Conservation (phyloP, 768 basidiomycete species). For the Amanita polypyramis region DNA sequence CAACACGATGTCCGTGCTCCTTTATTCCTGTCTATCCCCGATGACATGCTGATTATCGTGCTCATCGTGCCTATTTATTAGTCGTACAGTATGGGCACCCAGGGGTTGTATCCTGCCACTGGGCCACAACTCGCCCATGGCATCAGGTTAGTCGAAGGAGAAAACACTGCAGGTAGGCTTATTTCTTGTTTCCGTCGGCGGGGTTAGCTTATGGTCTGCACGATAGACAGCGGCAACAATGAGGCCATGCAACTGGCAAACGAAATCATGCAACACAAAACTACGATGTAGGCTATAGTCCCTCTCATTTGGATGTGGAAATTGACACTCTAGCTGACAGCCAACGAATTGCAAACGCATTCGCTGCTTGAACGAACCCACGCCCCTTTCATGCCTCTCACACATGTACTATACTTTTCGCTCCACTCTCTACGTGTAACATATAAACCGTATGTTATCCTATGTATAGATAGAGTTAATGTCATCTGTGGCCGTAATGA, state of each 20-base stretch:
- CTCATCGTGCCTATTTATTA: not conserved
- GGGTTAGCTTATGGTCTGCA: not conserved
- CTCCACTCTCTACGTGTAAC: not conserved
- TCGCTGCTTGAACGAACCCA: slow-evolving; percentile 11
- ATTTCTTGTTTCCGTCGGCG: slow-evolving; percentile 3
- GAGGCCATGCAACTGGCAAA: slow-evolving; percentile 12
- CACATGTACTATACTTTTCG: not conserved
- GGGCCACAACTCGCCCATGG: not conserved
- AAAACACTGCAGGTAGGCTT: not conserved
- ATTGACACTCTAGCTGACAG: slow-evolving; percentile 10
- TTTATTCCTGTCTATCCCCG: not conserved
- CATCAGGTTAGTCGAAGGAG: not conserved
- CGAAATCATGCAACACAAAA: slow-evolving; percentile 21
- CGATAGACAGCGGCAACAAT: not conserved
- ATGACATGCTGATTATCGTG: not conserved
- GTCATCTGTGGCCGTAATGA: not conserved
- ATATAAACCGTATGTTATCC: slow-evolving; percentile 2
- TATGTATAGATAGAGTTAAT: slow-evolving; percentile 5
- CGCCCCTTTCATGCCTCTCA: not conserved
- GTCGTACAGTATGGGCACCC: not conserved
- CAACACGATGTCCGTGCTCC: not conserved
- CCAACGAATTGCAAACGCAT: slow-evolving; percentile 24
- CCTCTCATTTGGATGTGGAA: not conserved
- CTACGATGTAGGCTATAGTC: slow-evolving; percentile 18
- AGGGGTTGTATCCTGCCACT: slow-evolving; percentile 1